Percentiles rank a stretch among this genome's conserved stretches.
These are phyloP conservation scores for Aschersonia sp. DNA, from an alignment of 2,329 filamentous ascomycete genomes.

Conservation along the genomic window DNA sequence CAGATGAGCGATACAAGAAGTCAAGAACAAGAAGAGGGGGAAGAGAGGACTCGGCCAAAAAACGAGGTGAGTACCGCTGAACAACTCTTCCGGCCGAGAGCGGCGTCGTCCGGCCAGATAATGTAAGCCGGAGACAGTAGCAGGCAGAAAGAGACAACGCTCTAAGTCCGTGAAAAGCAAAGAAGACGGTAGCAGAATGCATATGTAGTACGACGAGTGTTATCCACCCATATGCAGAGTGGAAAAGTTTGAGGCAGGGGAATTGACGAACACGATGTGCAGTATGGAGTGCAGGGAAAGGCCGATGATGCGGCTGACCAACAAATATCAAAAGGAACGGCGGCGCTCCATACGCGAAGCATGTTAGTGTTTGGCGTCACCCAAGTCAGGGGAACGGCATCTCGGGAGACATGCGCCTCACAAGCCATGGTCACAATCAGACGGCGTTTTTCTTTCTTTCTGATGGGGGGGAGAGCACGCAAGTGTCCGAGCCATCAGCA, in stretches of 20 bases:
- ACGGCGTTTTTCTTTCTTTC: not conserved
- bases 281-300: not conserved
- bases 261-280: not conserved
- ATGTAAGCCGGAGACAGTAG: not conserved
- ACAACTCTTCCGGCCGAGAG: not conserved
- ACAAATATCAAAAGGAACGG: conserved; percentile 1
- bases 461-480: not conserved
- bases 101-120: not conserved
- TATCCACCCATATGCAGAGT: not conserved
- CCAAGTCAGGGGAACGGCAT: not conserved
- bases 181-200: not conserved
- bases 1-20: too few relatives aligned
- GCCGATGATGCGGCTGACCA: not conserved
- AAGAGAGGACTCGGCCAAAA: not conserved
- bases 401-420: not conserved
- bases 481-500: not conserved
- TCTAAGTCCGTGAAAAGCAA: not conserved
- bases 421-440: not conserved
- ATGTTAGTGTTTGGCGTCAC: not conserved
- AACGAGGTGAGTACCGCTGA: not conserved
- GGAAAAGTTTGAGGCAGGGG: not conserved
- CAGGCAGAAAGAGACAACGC: not conserved
- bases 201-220: not conserved
- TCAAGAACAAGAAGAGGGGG: too few relatives aligned
- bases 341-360: not conserved